phyloP scores from a whole-genome alignment of 345 rosid genomes.

The Atalantia buxifolia region DNA sequence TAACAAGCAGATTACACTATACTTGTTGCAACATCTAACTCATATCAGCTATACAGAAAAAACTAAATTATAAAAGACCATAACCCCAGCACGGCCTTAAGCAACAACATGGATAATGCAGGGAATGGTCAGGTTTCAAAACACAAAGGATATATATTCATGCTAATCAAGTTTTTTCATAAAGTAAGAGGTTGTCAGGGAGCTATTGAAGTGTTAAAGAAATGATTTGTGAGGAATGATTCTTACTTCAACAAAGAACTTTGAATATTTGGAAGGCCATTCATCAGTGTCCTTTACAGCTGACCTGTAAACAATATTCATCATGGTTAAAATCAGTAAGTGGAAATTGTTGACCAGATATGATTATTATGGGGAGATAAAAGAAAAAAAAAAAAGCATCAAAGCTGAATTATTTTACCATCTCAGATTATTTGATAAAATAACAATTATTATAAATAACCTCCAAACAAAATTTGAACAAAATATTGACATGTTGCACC shows the following conservation, averaged over 20 bases:
- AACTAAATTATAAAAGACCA: not conserved
- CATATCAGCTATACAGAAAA: not conserved
- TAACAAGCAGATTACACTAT: not conserved
- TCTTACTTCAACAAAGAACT: conserved; percentile 80
- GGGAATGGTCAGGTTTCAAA: not conserved
- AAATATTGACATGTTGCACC: not conserved
- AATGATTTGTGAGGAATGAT: not conserved
- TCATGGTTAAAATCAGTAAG: not conserved
- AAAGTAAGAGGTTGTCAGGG: not conserved
- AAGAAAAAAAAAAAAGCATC: not conserved
- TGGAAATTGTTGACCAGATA: not conserved
- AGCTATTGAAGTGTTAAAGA: not conserved
- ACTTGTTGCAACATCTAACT: not conserved
- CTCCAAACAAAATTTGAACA: not conserved
- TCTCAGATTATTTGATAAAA: not conserved
- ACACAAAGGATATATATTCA: not conserved
- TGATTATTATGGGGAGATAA: not conserved
- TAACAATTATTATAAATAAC: not conserved
- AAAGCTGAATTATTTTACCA: not conserved
- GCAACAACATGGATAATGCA: not conserved
- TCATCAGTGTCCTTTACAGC: conserved; percentile 86
- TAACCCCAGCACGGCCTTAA: not conserved
- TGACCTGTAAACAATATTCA: conserved; percentile 45
- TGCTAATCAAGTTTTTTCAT: not conserved
- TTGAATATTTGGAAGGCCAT: conserved; percentile 98